Percentiles rank a stretch among this genome's conserved stretches.
Conservation (phyloP, 306 rosid genomes). For the Cucumis hystrix region DNA sequence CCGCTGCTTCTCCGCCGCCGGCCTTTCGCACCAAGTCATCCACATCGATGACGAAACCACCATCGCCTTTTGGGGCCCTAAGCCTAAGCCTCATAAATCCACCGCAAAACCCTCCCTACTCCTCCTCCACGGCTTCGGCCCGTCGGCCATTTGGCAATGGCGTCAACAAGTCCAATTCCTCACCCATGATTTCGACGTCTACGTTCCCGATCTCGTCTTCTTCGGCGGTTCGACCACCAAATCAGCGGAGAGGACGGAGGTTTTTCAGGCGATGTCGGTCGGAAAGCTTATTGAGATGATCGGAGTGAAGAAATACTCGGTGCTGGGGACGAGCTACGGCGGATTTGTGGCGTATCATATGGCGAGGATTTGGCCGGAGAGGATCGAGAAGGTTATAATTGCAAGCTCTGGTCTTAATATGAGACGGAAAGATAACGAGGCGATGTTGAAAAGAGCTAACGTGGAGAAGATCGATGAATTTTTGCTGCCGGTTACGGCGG, state of each 20-base stretch:
- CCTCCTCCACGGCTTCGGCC: constrained; percentile 84
- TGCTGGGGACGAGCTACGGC: constrained; percentile 79
- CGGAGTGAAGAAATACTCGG: constrained; percentile 28
- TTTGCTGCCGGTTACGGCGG: constrained; percentile 55
- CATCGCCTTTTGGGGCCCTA: constrained; percentile 63
- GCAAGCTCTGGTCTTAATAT: constrained; percentile 82
- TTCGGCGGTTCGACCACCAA: constrained; percentile 62
- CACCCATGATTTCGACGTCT: constrained; percentile 42
- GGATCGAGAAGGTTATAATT: constrained; percentile 62
- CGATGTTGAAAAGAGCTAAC: constrained; percentile 37
- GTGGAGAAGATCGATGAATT: constrained; percentile 46
- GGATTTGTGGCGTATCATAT: constrained; percentile 70
- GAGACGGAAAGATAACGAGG: constrained; percentile 26
- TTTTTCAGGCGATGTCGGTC: constrained; percentile 50
- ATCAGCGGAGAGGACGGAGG: constrained; percentile 39
- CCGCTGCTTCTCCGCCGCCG: constrained; percentile 52
- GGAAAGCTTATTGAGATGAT: constrained; percentile 45
- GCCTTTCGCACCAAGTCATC: constrained; percentile 36
- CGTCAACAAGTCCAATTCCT: constrained; percentile 60
- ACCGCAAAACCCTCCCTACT: constrained; percentile 28
- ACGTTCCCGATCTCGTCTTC: constrained; percentile 70
- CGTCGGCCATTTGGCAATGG: constrained; percentile 78
- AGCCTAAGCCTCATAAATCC: constrained; percentile 17
- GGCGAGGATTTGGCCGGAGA: constrained; percentile 52
- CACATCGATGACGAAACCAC: constrained; percentile 41